Conservation (phyloP, 2,329 filamentous ascomycete species). For the Pseudogymnoascus sp. region DNA sequence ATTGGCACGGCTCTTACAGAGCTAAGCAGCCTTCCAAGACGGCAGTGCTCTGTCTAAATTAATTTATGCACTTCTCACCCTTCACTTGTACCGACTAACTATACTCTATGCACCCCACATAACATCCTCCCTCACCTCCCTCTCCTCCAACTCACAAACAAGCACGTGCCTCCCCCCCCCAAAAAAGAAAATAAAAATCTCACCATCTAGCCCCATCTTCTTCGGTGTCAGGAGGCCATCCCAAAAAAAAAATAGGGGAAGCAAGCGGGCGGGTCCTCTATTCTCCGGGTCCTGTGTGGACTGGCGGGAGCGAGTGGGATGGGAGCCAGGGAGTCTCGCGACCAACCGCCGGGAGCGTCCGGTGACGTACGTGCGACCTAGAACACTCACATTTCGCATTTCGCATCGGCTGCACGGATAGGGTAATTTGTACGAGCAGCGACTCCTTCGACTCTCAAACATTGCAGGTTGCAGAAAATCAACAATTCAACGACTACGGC, state of each 20-base stretch:
- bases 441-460: no score
- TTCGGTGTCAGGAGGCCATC: not conserved
- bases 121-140: not conserved
- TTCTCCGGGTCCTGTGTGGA: not conserved
- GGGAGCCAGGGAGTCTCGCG: not conserved
- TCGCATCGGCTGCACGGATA: not conserved
- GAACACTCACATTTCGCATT: no score
- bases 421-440: not conserved
- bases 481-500: no score
- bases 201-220: no score
- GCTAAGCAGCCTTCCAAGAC: not conserved
- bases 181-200: no score
- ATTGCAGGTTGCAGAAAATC: no score
- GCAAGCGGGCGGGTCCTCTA: not conserved
- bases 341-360: not conserved
- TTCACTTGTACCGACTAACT: not conserved
- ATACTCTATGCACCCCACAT: no score
- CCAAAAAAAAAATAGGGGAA: not conserved
- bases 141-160: not conserved
- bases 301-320: no score
- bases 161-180: not conserved
- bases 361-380: not conserved
- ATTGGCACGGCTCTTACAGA: not conserved
- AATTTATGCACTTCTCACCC: not conserved
- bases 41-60: not conserved